These are phyloP conservation scores for Fomitopsis pinicola DNA, from an alignment of 1,284 basidiomycete species.

Conservation along the genomic window DNA sequence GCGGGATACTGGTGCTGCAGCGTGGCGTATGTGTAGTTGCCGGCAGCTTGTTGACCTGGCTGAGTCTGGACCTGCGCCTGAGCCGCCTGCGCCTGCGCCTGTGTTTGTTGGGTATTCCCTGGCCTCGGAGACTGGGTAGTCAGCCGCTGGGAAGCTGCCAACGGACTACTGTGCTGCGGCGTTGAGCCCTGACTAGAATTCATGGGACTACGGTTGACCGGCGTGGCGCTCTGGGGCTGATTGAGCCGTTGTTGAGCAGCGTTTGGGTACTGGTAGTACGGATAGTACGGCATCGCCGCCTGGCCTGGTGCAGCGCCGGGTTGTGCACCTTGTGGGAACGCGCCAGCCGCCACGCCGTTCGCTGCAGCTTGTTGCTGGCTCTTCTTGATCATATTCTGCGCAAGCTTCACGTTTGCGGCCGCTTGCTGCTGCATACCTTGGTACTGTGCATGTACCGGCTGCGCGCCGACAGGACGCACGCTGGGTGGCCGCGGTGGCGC, in stretches of 20 bases:
- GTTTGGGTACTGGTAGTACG: slow-evolving; percentile 10
- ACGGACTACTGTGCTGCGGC: slow-evolving; percentile 22
- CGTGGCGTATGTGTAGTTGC: slow-evolving; percentile 10
- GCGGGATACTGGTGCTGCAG: slow-evolving; percentile 7
- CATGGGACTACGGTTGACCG: slow-evolving; percentile 13
- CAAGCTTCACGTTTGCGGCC: not conserved
- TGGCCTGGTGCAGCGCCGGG: slow-evolving; percentile 3
- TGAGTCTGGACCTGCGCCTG: slow-evolving; percentile 20
- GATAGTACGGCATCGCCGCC: slow-evolving; percentile 2
- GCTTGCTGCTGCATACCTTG: slow-evolving; percentile 2
- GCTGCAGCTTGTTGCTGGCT: slow-evolving; percentile 2
- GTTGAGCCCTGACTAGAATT: slow-evolving; percentile 7
- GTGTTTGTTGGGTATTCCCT: slow-evolving; percentile 10
- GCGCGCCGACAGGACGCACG: slow-evolving; percentile 4
- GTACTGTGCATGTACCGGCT: slow-evolving; percentile 3
- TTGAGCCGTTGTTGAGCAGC: slow-evolving; percentile 7
- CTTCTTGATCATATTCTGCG: not conserved
- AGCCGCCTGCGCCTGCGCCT: slow-evolving; percentile 13
- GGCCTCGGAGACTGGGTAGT: slow-evolving; percentile 24
- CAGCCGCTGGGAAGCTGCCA: slow-evolving; percentile 18
- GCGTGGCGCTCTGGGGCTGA: slow-evolving; percentile 11
- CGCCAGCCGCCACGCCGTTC: not conserved
- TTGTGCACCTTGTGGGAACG: slow-evolving; percentile 1
- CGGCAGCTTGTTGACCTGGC: slow-evolving; percentile 6
- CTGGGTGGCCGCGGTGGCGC: not conserved